A percentile compares a stretch with the other conserved stretches of the same genome.
These are phyloP conservation scores for Apostasia ramifera DNA, from an alignment of 106 monocot species.

Conservation along the genomic window DNA sequence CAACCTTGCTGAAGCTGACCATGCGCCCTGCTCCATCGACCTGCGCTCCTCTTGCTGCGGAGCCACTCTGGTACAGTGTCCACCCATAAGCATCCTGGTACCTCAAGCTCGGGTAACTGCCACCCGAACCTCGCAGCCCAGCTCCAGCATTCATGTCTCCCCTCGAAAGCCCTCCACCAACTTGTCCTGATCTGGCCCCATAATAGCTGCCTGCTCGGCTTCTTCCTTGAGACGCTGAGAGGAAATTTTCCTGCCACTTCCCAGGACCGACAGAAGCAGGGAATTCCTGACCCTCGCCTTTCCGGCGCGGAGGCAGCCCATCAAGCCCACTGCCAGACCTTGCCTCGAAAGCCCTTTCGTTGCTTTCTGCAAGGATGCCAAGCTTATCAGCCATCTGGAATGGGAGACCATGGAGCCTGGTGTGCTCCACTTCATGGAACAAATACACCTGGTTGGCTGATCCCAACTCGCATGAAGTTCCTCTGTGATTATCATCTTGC, in stretches of 20 bases:
- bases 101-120: slow-evolving; percentile 31
- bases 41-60: slow-evolving; percentile 22
- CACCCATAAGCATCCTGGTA: slow-evolving; percentile 57
- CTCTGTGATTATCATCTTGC: slow-evolving; percentile 86
- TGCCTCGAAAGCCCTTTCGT: slow-evolving; percentile 74
- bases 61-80: slow-evolving; percentile 19
- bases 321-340: slow-evolving; percentile 75
- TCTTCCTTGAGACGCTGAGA: slow-evolving; percentile 26
- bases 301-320: slow-evolving; percentile 50
- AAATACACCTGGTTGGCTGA: slow-evolving; percentile 68
- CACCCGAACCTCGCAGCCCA: slow-evolving; percentile 13
- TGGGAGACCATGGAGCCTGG: slow-evolving; percentile 63
- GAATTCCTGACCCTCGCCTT: slow-evolving; percentile 53
- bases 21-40: slow-evolving; percentile 33
- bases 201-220: slow-evolving; percentile 27
- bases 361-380: slow-evolving; percentile 64
- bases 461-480: slow-evolving; percentile 92
- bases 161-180: slow-evolving; percentile 9
- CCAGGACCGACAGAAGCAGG: slow-evolving; percentile 22
- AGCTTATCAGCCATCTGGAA: slow-evolving; percentile 89
- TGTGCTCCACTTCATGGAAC: slow-evolving; percentile 72
- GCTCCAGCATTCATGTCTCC: slow-evolving; percentile 13
- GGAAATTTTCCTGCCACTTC: slow-evolving; percentile 63
- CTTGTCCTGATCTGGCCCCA: background rate
- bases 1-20: slow-evolving; percentile 66